A percentile compares a stretch with the other conserved stretches of the same genome.
phyloP scores from a whole-genome alignment of 225 moss, liverwort and hornwort species.

The Pseudoscleropodium purum region DNA sequence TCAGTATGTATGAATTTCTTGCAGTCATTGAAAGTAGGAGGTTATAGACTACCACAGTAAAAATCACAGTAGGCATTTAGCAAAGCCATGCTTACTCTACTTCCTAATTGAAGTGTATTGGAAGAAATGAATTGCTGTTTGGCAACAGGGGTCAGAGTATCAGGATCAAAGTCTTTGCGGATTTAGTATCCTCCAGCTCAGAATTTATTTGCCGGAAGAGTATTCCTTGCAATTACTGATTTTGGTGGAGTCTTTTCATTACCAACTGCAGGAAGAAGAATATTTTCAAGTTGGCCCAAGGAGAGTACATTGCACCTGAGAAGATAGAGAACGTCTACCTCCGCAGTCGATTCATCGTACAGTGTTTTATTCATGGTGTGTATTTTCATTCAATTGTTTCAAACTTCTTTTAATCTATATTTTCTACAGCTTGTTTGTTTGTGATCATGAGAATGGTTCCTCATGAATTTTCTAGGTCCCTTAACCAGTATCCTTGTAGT shows the following conservation, averaged over 20 bases:
- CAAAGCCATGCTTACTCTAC: background rate
- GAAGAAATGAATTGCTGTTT: background rate
- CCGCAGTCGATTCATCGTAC: conserved; percentile 69
- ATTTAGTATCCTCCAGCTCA: background rate
- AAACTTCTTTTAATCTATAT: background rate
- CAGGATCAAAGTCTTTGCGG: background rate
- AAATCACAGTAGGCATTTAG: background rate
- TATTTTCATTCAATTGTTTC: background rate
- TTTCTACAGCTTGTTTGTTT: background rate
- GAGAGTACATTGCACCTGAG: conserved; percentile 96
- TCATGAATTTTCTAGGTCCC: background rate
- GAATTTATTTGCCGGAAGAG: background rate
- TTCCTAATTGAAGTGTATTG: background rate
- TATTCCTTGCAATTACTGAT: background rate
- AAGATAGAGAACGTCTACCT: conserved; percentile 95
- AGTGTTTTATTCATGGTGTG: conserved; percentile 70
- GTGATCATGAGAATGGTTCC: background rate
- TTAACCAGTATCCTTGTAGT: background rate
- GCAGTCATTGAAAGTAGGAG: background rate
- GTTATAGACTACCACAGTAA: background rate
- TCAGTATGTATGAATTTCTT: background rate
- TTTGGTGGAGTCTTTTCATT: background rate
- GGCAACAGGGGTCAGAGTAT: background rate
- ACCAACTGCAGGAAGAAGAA: conserved; percentile 70
- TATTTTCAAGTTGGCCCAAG: conserved; percentile 96